Percentiles rank a stretch among this genome's conserved stretches.
These are phyloP conservation scores for Yamadazyma triangularis DNA, from an alignment of 1,139 yeast genomes.

Conservation along the genomic window DNA sequence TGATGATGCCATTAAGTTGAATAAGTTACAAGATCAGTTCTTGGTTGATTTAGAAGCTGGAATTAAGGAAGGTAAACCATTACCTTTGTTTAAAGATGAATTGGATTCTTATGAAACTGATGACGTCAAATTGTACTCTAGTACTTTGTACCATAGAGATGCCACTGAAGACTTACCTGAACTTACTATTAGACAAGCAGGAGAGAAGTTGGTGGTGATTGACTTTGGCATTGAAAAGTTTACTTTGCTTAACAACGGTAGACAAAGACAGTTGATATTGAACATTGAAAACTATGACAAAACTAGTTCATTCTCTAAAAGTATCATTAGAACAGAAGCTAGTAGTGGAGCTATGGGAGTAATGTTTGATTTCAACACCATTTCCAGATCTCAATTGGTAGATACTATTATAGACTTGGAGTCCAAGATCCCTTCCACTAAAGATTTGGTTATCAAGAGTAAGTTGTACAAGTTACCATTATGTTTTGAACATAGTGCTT, in stretches of 20 bases:
- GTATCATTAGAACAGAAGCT: conserved; percentile 20
- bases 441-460: conserved; percentile 24
- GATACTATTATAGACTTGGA: conserved; percentile 18
- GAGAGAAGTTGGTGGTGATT: conserved; percentile 26
- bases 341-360: conserved; percentile 25
- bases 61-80: conserved; percentile 5
- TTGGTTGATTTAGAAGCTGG: conserved; percentile 13
- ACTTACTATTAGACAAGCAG: conserved; percentile 25
- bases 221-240: conserved; percentile 26
- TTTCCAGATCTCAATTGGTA: conserved; percentile 17
- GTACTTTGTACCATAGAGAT: conserved; percentile 12
- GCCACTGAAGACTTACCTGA: conserved; percentile 8
- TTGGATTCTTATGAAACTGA: conserved; percentile 14
- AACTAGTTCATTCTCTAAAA: conserved; percentile 8
- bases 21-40: conserved; percentile 15
- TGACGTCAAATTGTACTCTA: too few relatives aligned
- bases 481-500: conserved; percentile 27
- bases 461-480: conserved; percentile 24
- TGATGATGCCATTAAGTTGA: conserved; percentile 20
- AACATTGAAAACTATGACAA: too few relatives aligned
- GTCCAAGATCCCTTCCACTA: conserved; percentile 21
- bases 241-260: conserved; percentile 25
- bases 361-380: conserved; percentile 15
- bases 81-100: conserved; percentile 9
- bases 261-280: conserved; percentile 19